These are phyloP conservation scores for Leccinum broughii DNA, from an alignment of 768 basidiomycete genomes.

Conservation along the genomic window DNA sequence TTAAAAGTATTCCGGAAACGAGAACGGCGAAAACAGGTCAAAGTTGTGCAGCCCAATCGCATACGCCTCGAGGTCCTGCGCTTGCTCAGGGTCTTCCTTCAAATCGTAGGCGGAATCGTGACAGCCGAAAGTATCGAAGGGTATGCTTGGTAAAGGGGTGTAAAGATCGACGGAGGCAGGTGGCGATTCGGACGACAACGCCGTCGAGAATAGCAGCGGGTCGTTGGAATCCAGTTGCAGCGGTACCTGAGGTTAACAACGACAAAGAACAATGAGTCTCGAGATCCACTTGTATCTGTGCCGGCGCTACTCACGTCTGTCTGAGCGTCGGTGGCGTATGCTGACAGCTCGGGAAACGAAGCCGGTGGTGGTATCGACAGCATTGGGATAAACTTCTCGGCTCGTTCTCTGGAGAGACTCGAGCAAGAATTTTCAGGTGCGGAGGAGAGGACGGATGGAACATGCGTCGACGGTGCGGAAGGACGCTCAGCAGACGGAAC, in stretches of 20 bases:
- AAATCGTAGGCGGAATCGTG: constrained; percentile 4
- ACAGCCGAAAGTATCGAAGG: constrained; percentile 5
- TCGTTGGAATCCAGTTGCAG: constrained; percentile 2
- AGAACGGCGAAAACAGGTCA: constrained; percentile 25
- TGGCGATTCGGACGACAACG: neutral
- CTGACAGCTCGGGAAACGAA: neutral
- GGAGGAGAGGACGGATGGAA: constrained; percentile 21
- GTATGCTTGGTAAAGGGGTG: constrained; percentile 3
- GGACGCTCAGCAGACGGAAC: constrained; percentile 7
- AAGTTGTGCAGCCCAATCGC: constrained; percentile 29
- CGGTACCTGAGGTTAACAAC: neutral
- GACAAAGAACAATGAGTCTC: neutral
- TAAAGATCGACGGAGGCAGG: neutral
- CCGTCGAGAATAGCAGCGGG: neutral
- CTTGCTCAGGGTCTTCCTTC: constrained; percentile 25
- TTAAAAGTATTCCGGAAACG: constrained; percentile 22
- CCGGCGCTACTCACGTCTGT: constrained; percentile 12
- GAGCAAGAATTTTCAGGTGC: constrained; percentile 4
- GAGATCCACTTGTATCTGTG: neutral
- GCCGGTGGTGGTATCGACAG: neutral
- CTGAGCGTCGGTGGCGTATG: neutral
- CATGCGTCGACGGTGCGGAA: neutral
- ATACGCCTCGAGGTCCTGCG: constrained; percentile 32
- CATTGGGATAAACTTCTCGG: neutral
- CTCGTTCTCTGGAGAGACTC: constrained; percentile 5